Evolutionary conservation across 176 grass and related monocot genomes (phyloP).

Genomic region (Bonia amplexicaulis): DNA sequence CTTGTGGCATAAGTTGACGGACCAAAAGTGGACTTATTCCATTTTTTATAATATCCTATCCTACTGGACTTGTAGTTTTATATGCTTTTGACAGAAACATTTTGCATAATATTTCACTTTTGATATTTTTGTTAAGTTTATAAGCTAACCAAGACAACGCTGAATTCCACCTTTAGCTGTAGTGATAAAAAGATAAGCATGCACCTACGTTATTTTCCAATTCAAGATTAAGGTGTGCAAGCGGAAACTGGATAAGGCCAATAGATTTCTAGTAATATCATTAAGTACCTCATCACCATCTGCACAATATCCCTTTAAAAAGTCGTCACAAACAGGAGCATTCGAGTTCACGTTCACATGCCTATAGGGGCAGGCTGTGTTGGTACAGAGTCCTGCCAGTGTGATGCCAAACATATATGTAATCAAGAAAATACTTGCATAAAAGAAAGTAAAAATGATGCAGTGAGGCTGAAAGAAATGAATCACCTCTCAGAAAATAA

Average conservation of each 20-base stretch:
- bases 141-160: not conserved
- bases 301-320: constrained; percentile 86
- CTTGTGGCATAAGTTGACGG: too few species aligned
- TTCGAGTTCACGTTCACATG: constrained; percentile 89
- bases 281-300: constrained; percentile 86
- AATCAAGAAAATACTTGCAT: constrained; percentile 18
- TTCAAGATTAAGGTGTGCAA: not conserved
- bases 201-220: not conserved
- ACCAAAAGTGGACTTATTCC: too few species aligned
- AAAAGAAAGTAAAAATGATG: not conserved
- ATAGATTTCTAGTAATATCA: constrained; percentile 14
- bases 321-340: constrained; percentile 82
- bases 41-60: not conserved
- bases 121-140: not conserved
- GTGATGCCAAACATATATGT: constrained; percentile 21
- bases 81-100: not conserved
- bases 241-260: not conserved
- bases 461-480: constrained; percentile 34
- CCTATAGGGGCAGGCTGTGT: constrained; percentile 83
- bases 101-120: not conserved
- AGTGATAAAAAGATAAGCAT: not conserved
- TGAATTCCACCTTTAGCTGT: not conserved
- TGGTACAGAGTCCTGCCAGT: constrained; percentile 78
- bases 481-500: constrained; percentile 83
- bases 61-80: not conserved